These are phyloP conservation scores for Zopfia rhizophila DNA, from an alignment of 2,329 filamentous ascomycete species.

Conservation along the genomic window DNA sequence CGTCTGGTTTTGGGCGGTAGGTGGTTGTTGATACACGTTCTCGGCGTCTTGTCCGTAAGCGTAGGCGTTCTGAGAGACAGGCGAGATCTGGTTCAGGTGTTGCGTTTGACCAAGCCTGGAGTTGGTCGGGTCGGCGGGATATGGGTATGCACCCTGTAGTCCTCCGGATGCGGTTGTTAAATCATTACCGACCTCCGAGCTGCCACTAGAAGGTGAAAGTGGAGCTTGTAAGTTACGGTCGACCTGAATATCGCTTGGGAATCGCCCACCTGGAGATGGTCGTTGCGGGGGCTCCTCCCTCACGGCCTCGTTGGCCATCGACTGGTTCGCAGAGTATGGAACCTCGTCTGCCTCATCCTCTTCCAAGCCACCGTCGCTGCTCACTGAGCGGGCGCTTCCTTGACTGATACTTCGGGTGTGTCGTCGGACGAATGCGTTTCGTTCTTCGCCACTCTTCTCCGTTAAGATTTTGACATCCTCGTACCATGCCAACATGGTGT, in stretches of 20 bases:
- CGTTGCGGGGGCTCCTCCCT: constrained; percentile 66
- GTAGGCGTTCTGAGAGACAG: constrained; percentile 14
- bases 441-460: constrained; percentile 87
- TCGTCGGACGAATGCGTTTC: constrained; percentile 84
- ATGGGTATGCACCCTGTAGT: constrained; percentile 55
- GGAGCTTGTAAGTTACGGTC: constrained; percentile 85
- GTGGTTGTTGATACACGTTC: constrained; percentile 23
- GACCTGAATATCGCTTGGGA: constrained; percentile 92
- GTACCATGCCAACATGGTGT: constrained; percentile 98
- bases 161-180: constrained; percentile 68
- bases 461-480: constrained; percentile 91
- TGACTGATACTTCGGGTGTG: constrained; percentile 83
- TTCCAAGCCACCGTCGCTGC: constrained; percentile 49
- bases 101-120: constrained; percentile 28
- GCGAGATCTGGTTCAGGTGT: constrained; percentile 7
- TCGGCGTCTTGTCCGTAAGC: constrained; percentile 23
- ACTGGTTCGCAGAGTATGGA: constrained; percentile 71
- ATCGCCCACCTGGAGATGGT: constrained; percentile 92
- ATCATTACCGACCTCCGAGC: constrained; percentile 72
- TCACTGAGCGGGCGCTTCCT: constrained; percentile 64
- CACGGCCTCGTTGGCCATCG: constrained; percentile 48
- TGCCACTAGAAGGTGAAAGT: constrained; percentile 83
- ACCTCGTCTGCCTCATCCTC: constrained; percentile 71
- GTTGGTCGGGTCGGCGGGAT: constrained; percentile 29
- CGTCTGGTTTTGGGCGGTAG: constrained; percentile 18